A percentile compares a stretch with the other conserved stretches of the same genome.
Evolutionary conservation across 805 yeast species (phyloP).

Genomic region (Candida patagonica): DNA sequence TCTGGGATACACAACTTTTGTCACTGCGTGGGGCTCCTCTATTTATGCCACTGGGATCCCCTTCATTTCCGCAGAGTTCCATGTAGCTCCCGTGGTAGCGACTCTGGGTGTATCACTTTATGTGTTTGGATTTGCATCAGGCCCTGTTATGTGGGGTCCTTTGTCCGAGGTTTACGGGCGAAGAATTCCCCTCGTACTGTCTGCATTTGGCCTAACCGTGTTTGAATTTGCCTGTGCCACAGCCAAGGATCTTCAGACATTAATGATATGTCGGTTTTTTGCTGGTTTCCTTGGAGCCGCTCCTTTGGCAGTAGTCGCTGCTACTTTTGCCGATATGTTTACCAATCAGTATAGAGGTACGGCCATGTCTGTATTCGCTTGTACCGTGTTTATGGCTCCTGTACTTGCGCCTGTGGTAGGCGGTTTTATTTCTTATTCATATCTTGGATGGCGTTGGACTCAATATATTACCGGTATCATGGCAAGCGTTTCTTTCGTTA

Average conservation of each 20-base stretch:
- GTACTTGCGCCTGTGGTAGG: constrained; percentile 74
- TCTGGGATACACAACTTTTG: constrained; percentile 42
- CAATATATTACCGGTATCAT: constrained; percentile 61
- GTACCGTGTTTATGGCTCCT: constrained; percentile 74
- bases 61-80: constrained; percentile 41
- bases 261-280: constrained; percentile 69
- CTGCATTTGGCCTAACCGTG: constrained; percentile 46
- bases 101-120: constrained; percentile 69
- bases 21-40: constrained; percentile 70
- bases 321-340: constrained; percentile 76
- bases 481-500: constrained; percentile 35
- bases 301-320: constrained; percentile 79
- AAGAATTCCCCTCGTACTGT: constrained; percentile 46
- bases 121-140: constrained; percentile 90
- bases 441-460: constrained; percentile 81
- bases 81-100: constrained; percentile 59
- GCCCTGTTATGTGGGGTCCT: constrained; percentile 89
- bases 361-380: constrained; percentile 61
- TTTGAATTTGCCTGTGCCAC: constrained; percentile 70
- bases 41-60: constrained; percentile 57
- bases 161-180: constrained; percentile 73
- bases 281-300: constrained; percentile 79
- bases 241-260: constrained; percentile 69
- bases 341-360: constrained; percentile 58
- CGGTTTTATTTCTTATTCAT: constrained; percentile 50